Conservation (phyloP, 176 grass and related monocot genomes). For the Saccharum officinarum region DNA sequence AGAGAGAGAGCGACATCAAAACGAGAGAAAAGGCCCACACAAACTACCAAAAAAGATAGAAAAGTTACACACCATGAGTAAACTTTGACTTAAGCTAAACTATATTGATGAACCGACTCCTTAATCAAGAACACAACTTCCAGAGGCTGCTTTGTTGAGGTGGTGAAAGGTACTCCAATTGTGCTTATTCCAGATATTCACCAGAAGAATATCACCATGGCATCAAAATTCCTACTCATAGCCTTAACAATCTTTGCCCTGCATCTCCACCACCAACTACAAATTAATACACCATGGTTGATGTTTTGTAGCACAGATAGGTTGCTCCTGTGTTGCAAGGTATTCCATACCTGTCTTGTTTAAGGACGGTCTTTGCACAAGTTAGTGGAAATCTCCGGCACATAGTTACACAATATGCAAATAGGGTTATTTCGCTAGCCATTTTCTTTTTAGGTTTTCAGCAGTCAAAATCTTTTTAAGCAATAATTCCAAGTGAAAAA, state of each 20-base stretch:
- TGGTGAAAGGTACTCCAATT: background rate
- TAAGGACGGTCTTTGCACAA: background rate
- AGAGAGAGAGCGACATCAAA: too few species aligned
- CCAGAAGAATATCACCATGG: background rate
- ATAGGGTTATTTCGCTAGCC: background rate
- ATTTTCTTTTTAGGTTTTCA: background rate
- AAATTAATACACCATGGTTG: background rate
- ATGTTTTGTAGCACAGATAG: background rate
- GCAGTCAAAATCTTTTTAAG: background rate
- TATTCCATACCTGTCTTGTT: background rate
- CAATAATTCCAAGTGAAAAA: background rate
- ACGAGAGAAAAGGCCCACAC: too few species aligned
- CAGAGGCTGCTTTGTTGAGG: background rate
- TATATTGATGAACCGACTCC: background rate
- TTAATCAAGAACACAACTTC: background rate
- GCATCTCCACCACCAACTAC: too few species aligned
- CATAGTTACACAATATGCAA: background rate
- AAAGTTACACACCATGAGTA: too few species aligned
- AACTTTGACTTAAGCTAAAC: background rate
- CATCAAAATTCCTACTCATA: background rate
- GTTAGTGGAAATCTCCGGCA: background rate
- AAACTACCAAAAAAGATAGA: too few species aligned
- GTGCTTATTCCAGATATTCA: background rate
- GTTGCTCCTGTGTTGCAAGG: background rate
- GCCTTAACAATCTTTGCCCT: background rate